Evolutionary conservation across 495 filamentous ascomycete genomes (phyloP).

Genomic region (Aspergillus wentii): DNA sequence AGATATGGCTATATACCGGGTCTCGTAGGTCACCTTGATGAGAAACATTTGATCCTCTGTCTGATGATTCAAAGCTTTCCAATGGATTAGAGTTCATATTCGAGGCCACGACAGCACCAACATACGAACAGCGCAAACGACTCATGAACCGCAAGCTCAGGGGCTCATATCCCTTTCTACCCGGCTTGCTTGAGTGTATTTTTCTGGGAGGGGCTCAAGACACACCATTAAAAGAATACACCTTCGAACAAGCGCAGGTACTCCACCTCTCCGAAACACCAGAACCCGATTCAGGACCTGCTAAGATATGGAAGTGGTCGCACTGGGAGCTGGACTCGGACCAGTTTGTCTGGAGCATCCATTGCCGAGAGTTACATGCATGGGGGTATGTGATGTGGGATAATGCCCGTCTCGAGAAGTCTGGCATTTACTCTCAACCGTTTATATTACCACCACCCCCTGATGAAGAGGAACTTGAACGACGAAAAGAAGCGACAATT

Average conservation of each 20-base stretch:
- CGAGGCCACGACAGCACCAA: background rate
- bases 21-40: background rate
- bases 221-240: background rate
- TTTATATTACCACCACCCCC: background rate
- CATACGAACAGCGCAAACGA: constrained; percentile 2
- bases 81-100: background rate
- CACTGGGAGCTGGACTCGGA: background rate
- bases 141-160: background rate
- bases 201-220: background rate
- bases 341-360: constrained; percentile 1
- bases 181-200: background rate
- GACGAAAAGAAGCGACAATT: background rate
- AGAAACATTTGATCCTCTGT: background rate
- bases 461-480: background rate
- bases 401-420: background rate
- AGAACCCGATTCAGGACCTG: constrained; percentile 1
- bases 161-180: constrained; percentile 2
- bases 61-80: background rate
- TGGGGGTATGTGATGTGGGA: constrained; percentile 5
- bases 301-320: background rate
- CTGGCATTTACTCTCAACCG: background rate
- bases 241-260: background rate
- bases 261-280: background rate
- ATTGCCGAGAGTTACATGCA: background rate
- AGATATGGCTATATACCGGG: constrained; percentile 1